These are phyloP conservation scores for Pythium angustatum DNA, from an alignment of 352 stramenopile genomes.

Conservation along the genomic window DNA sequence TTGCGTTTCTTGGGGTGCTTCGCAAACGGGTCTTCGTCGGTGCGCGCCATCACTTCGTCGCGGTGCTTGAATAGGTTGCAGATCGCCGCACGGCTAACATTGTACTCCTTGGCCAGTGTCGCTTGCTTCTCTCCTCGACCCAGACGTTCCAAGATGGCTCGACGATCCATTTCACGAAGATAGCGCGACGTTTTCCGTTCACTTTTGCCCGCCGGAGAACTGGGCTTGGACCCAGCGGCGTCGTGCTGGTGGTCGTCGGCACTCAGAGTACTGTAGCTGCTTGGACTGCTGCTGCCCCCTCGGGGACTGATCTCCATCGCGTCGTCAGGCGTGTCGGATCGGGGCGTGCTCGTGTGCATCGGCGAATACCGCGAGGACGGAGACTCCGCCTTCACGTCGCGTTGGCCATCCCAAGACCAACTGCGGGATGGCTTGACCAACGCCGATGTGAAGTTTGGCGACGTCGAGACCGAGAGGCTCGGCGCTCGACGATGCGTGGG, in stretches of 20 bases:
- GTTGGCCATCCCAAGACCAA: not conserved
- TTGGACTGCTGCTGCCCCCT: conserved; percentile 17
- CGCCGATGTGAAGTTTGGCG: not conserved
- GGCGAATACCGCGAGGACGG: conserved; percentile 4
- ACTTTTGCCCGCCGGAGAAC: not conserved
- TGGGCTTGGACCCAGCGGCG: not conserved
- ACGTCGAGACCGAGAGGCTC: conserved; percentile 7
- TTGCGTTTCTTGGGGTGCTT: conserved; percentile 46
- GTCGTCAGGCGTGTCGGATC: not conserved
- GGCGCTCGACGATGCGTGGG: conserved; percentile 7
- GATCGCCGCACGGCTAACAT: conserved; percentile 56
- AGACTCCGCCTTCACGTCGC: conserved; percentile 1
- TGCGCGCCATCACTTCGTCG: conserved; percentile 40
- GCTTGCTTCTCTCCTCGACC: conserved; percentile 49
- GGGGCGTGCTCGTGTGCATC: conserved; percentile 1
- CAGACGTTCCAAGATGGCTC: conserved; percentile 40
- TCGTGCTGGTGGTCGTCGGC: conserved; percentile 6
- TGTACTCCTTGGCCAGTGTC: conserved; percentile 58
- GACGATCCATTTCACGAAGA: conserved; percentile 49
- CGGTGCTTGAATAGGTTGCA: conserved; percentile 61
- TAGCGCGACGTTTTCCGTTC: conserved; percentile 52
- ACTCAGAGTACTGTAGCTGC: conserved; percentile 15
- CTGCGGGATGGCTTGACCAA: not conserved
- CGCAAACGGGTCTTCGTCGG: conserved; percentile 43
- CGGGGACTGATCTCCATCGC: conserved; percentile 8